Conservation (phyloP, 1,284 basidiomycete species). For the Sporisorium exsertum region DNA sequence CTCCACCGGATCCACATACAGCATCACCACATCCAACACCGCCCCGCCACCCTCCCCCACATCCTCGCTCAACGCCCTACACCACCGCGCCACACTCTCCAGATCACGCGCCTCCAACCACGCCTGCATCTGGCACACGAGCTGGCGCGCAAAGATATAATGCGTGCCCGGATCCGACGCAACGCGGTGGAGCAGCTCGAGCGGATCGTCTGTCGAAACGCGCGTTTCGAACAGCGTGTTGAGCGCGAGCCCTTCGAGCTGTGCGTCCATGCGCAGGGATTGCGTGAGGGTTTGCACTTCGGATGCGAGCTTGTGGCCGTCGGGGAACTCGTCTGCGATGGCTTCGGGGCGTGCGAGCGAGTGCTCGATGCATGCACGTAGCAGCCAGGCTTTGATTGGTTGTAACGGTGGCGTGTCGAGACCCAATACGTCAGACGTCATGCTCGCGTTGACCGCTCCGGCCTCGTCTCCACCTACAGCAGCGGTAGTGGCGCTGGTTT, state of each 20-base stretch:
- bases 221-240: constrained; percentile 38
- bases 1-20: constrained; percentile 47
- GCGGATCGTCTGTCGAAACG: constrained; percentile 32
- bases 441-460: neutral
- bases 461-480: neutral
- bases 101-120: constrained; percentile 52
- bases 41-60: constrained; percentile 10
- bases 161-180: constrained; percentile 48
- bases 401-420: constrained; percentile 36
- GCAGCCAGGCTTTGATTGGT: constrained; percentile 47
- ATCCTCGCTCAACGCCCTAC: constrained; percentile 34
- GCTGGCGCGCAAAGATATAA: constrained; percentile 36
- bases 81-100: constrained; percentile 48
- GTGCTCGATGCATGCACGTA: constrained; percentile 49
- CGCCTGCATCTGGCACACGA: constrained; percentile 27
- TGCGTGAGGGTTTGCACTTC: constrained; percentile 46
- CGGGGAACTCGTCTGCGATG: constrained; percentile 47
- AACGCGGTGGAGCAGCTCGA: constrained; percentile 42
- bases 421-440: constrained; percentile 27
- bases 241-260: constrained; percentile 40
- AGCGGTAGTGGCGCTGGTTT: neutral
- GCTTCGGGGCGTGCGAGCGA: constrained; percentile 43
- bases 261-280: constrained; percentile 46
- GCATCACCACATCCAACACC: constrained; percentile 44
- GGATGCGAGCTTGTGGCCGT: constrained; percentile 46